Evolutionary conservation across 2,329 filamentous ascomycete species (phyloP).

Genomic region (Cercospora sojina): DNA sequence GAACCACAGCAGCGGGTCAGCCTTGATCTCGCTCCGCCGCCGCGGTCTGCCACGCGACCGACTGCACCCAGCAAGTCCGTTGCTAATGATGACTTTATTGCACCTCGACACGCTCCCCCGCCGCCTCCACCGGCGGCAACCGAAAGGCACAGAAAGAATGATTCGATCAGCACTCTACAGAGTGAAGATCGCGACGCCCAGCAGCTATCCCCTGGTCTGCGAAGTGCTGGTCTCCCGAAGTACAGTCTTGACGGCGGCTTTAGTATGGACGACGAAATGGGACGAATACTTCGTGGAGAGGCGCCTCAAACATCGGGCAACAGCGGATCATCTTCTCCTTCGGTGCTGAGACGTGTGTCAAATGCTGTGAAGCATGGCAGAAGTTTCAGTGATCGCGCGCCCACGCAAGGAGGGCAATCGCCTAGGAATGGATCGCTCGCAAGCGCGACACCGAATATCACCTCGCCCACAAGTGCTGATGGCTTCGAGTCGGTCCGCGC

Average conservation of each 20-base stretch:
- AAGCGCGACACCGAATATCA: slow-evolving; percentile 27
- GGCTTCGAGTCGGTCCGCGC: slow-evolving; percentile 25
- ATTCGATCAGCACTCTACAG: slow-evolving; percentile 48
- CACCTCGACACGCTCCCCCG: slow-evolving; percentile 48
- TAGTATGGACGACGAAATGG: slow-evolving; percentile 94
- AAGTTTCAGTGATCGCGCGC: slow-evolving; percentile 68
- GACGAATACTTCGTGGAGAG: slow-evolving; percentile 77
- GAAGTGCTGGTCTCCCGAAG: slow-evolving; percentile 42
- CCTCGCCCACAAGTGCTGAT: slow-evolving; percentile 25
- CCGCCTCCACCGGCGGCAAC: slow-evolving; percentile 34
- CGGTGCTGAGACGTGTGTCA: slow-evolving; percentile 82
- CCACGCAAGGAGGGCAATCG: slow-evolving; percentile 28
- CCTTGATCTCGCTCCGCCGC: slow-evolving; percentile 47
- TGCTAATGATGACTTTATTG: slow-evolving; percentile 45
- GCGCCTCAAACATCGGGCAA: slow-evolving; percentile 42
- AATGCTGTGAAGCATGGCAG: slow-evolving; percentile 92
- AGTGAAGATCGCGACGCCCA: slow-evolving; percentile 37
- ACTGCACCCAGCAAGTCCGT: slow-evolving; percentile 44
- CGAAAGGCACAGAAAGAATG: slow-evolving; percentile 42
- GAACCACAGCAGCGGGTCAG: slow-evolving; percentile 33
- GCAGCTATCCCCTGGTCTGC: slow-evolving; percentile 33
- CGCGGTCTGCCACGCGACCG: slow-evolving; percentile 50
- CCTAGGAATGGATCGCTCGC: slow-evolving; percentile 44
- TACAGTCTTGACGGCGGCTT: slow-evolving; percentile 79
- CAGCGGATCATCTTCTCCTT: slow-evolving; percentile 47